phyloP scores from a whole-genome alignment of 208 protist genomes.

The Acanthamoeba lugdunensis region DNA sequence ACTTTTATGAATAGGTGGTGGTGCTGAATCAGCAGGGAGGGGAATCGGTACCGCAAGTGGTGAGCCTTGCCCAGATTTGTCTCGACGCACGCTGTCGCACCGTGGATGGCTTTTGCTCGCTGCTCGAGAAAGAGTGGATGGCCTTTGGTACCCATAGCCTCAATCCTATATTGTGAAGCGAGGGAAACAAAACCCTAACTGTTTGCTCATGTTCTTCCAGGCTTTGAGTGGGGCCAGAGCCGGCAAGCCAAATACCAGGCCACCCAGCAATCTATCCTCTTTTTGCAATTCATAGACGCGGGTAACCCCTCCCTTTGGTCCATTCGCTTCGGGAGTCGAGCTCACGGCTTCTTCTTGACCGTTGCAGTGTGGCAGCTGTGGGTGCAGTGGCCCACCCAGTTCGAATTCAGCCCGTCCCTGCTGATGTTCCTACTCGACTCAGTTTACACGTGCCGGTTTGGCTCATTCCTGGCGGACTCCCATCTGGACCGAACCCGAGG shows the following conservation, averaged over 20 bases:
- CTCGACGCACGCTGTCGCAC: conserved; percentile 93
- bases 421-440: conserved; percentile 20
- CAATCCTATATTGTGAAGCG: background rate
- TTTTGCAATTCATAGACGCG: conserved; percentile 14
- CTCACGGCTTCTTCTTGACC: background rate
- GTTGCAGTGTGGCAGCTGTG: conserved; percentile 32
- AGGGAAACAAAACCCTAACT: no score
- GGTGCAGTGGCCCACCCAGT: background rate
- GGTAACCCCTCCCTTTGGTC: background rate
- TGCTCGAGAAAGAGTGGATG: conserved; percentile 93
- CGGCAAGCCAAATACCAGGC: background rate
- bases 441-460: conserved; percentile 1
- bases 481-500: background rate
- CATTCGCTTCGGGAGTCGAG: background rate
- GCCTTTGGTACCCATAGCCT: conserved; percentile 83
- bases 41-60: background rate
- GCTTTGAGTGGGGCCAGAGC: background rate
- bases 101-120: conserved; percentile 89
- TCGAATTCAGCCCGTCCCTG: background rate
- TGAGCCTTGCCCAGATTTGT: conserved; percentile 37
- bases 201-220: background rate
- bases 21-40: background rate
- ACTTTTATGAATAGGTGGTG: background rate
- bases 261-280: background rate
- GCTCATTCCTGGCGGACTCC: background rate